Percentiles rank a stretch among this genome's conserved stretches.
Conservation (phyloP, 768 basidiomycete species). For the Termitomyces sp. region DNA sequence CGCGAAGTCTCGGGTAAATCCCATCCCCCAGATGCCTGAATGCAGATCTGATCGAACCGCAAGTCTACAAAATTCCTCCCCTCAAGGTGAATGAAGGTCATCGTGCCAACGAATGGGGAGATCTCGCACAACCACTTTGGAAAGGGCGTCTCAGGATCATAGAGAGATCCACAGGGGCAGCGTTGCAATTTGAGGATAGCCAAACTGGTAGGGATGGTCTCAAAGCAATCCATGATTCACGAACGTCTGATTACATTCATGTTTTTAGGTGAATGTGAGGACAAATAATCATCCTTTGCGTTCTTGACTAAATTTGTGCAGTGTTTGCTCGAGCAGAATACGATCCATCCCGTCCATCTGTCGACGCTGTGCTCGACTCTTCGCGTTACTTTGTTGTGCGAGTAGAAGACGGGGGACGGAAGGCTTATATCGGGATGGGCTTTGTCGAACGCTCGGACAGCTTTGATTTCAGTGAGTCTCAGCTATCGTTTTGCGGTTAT, state of each 20-base stretch:
- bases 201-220: constrained; percentile 59
- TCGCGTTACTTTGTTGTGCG: constrained; percentile 93
- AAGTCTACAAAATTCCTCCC: constrained; percentile 91
- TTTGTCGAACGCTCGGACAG: constrained; percentile 85
- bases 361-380: constrained; percentile 95
- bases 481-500: constrained; percentile 3
- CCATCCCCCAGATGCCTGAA: background rate
- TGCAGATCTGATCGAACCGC: constrained; percentile 8
- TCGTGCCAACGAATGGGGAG: constrained; percentile 91
- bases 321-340: constrained; percentile 89
- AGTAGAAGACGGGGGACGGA: constrained; percentile 82
- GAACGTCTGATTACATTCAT: constrained; percentile 8
- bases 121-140: constrained; percentile 80
- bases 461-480: constrained; percentile 82
- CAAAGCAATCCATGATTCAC: background rate
- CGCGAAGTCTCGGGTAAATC: constrained; percentile 81
- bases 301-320: constrained; percentile 25
- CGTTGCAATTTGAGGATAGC: constrained; percentile 75
- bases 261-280: constrained; percentile 61
- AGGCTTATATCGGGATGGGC: constrained; percentile 93
- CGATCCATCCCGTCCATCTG: constrained; percentile 68
- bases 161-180: constrained; percentile 65
- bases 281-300: constrained; percentile 8
- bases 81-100: constrained; percentile 84
- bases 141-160: constrained; percentile 86